Base-by-base conservation (phyloP, 345 rosid genomes). In the Clarkia xantiana region DNA sequence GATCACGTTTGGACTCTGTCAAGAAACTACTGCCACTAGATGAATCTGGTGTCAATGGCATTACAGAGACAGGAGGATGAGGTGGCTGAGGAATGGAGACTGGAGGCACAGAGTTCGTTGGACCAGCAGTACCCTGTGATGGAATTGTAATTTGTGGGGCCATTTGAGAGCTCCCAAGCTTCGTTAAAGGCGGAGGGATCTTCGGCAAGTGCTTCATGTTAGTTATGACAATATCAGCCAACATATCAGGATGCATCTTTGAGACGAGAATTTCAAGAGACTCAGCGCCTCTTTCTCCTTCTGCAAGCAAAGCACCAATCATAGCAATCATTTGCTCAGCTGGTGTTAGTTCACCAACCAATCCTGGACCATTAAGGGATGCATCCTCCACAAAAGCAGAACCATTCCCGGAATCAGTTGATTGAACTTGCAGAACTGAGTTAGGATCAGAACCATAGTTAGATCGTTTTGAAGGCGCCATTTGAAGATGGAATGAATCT, bases 241-340 rank as follows among this genome's bases (percentile, higher is more conserved):
- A 72, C 73, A 89, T 71, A 66, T 91, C 98, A 65, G 98, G 96
- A 69, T 91, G 96, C 55, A 91, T 78, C 66, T 79, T 79, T 51
- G 93, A 76, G 67, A 91, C 72, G 49, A 91, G 94, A 72, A 91
- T 66, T 71, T 81, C 89, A 57, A 91, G 86, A 41, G 98, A 91
- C 71, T 86, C 89, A 53, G 94, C 94, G 15, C 98, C 98, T 60
- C 94, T 78, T 69, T 91, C 98, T 55, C 98, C 98, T 78, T 86
- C 98, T 36, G 94, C 98, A 64, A 91, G 98, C 73, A 91, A 71
- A 57, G 93, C 98, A 68, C 96, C 96, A 70, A 91, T 86, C 86
- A 91, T 81, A 42, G 93, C 83, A 62, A 91, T 81, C 96, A 91
- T 86, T 72, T 91, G 88, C 64, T 84, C 96, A 45, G 77, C 98